A percentile compares a stretch with the other conserved stretches of the same genome.
Evolutionary conservation across 306 rosid species (phyloP).

Genomic region (Adenanthera pavonina): DNA sequence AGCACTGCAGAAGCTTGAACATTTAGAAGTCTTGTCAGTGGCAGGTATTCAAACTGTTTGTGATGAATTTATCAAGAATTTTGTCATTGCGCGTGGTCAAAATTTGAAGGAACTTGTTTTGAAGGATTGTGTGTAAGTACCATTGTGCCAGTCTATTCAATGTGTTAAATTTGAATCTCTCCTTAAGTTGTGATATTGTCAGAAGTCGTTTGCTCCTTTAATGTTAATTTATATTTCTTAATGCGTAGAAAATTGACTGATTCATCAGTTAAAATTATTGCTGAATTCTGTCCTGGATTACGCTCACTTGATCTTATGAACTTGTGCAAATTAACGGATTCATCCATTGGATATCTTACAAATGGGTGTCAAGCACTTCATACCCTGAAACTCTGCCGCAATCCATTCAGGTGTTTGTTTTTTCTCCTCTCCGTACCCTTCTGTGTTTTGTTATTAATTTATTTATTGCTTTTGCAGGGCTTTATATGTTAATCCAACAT

Average conservation of each 20-base stretch:
- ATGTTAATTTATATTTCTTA: constrained; percentile 28
- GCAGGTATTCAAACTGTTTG: constrained; percentile 65
- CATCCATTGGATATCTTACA: constrained; percentile 64
- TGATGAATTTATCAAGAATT: constrained; percentile 59
- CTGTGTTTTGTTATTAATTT: background rate
- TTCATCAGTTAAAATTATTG: constrained; percentile 65
- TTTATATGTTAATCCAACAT: background rate
- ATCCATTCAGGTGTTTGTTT: constrained; percentile 68
- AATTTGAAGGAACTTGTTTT: constrained; percentile 80
- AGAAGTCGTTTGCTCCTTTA: constrained; percentile 15
- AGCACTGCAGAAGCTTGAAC: constrained; percentile 58
- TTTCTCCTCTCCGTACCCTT: constrained; percentile 2
- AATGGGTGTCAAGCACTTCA: constrained; percentile 63
- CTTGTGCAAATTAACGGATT: constrained; percentile 68
- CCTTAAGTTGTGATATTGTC: constrained; percentile 5
- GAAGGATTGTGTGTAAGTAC: constrained; percentile 74
- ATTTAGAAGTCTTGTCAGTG: constrained; percentile 72
- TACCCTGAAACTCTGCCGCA: constrained; percentile 63
- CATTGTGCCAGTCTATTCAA: constrained; percentile 8
- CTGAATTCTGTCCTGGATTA: constrained; percentile 65
- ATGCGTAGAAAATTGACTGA: constrained; percentile 78
- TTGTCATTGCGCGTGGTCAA: constrained; percentile 53
- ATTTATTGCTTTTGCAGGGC: constrained; percentile 22
- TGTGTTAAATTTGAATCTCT: constrained; percentile 36
- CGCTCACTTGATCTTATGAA: constrained; percentile 60